Evolutionary conservation across 495 filamentous ascomycete species (phyloP).

Genomic region (Melanomma pulvis-pyrius): DNA sequence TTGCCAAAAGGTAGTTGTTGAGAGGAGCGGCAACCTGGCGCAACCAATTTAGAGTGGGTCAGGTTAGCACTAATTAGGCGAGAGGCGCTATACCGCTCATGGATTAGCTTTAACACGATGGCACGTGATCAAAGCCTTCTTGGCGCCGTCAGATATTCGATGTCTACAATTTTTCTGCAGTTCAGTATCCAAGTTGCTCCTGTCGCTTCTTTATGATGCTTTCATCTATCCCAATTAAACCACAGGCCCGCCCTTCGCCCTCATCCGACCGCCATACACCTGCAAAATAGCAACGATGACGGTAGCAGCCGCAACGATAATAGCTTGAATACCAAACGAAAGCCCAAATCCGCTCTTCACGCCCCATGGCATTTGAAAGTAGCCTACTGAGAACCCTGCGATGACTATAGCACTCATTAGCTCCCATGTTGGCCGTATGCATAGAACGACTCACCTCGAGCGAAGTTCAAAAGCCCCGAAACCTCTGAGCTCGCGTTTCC

Average conservation of each 20-base stretch:
- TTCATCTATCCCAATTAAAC: too few species aligned
- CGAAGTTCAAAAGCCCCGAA: conserved; percentile 55
- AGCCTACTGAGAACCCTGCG: conserved; percentile 34
- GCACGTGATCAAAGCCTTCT: too few species aligned
- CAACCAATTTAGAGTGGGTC: too few species aligned
- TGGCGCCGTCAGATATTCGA: too few species aligned
- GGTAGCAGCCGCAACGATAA: conserved; percentile 48
- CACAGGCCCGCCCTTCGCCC: conserved; percentile 38
- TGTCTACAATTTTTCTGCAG: too few species aligned
- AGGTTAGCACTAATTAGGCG: too few species aligned
- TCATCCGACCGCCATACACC: conserved; percentile 52
- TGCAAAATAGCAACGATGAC: conserved; percentile 50
- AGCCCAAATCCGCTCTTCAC: conserved; percentile 49
- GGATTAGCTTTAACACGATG: too few species aligned
- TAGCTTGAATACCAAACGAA: conserved; percentile 50
- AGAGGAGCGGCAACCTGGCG: too few species aligned
- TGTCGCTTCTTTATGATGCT: too few species aligned
- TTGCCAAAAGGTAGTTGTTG: too few species aligned
- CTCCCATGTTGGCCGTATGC: conserved; percentile 44
- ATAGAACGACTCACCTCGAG: conserved; percentile 27
- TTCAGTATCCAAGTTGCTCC: too few species aligned
- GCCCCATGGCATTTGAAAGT: conserved; percentile 47
- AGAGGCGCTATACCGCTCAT: too few species aligned
- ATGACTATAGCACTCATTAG: conserved; percentile 40
- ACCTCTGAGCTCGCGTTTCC: conserved; percentile 62